Evolutionary conservation across 805 yeast genomes (phyloP), one percentile per base, ranked within the genome.

Genomic region (Metschnikowia colocasiae): DNA sequence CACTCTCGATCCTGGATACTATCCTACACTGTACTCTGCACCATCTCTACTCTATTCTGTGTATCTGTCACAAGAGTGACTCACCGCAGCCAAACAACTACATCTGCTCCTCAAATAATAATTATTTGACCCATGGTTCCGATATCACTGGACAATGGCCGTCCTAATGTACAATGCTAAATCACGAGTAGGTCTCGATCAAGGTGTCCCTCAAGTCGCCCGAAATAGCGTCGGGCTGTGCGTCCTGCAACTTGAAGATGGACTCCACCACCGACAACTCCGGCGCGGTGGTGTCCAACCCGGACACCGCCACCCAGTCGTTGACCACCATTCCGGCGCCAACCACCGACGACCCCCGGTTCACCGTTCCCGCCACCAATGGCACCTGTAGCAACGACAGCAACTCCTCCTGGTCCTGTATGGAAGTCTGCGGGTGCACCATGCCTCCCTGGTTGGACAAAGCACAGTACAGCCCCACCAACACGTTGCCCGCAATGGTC

Each of bases 281-380:
- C 42, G 99, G 97, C 40, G 99, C 98, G 55, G 99, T 91, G 49
- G 99, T 94, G 72, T 94, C 98, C 59, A 88, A 78, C 56, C 99
- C 99, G 40, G 96, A 78, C 36, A 95, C 98, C 26, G 98, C 95
- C 57, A 92, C 75, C 95, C 97, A 94, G 73, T 94, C 99, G 66
- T 94, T 94, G 45, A 91, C 99, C 46, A 94, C 98, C 83, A 94
- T 83, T 59, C 99, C 99, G 40, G 97, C 98, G 62, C 99, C 99
- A 51, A 94, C 96, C 42, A 92, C 97, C 4, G 96, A 73, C 25
- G 97, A 88, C 71, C 99, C 99, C 69, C 99, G 85, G 76, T 94
- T 94, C 50, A 94, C 91, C 33, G 97, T 91, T 69, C 99, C 99
- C 6, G 99, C 99, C 41, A 94, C 99, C 55, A 94, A 77, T 46